Evolutionary conservation across 441 rosid species (phyloP).

Genomic region (Mallotus japonicus): DNA sequence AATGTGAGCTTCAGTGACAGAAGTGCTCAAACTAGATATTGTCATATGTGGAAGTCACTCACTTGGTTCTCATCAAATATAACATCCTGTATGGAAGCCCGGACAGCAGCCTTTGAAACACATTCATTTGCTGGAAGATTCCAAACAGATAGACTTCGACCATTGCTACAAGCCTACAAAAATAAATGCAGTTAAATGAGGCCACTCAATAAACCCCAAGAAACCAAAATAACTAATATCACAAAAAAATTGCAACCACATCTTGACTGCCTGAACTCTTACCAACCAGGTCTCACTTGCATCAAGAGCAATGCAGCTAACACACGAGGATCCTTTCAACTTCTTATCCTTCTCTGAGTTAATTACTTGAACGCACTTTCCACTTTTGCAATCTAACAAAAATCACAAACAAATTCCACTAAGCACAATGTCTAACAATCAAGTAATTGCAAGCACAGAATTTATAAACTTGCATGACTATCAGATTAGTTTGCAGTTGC

Average conservation of each 20-base stretch:
- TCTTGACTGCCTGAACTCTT: slow-evolving; percentile 38
- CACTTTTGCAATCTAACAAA: slow-evolving; percentile 81
- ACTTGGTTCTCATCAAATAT: slow-evolving; percentile 79
- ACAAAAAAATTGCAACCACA: neutral
- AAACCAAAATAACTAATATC: neutral
- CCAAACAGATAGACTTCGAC: slow-evolving; percentile 68
- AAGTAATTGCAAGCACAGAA: neutral
- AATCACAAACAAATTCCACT: slow-evolving; percentile 23
- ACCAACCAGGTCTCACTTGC: slow-evolving; percentile 99
- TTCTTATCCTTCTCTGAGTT: slow-evolving; percentile 49
- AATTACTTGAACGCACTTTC: slow-evolving; percentile 67
- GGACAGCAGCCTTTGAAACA: slow-evolving; percentile 48
- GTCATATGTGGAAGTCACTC: slow-evolving; percentile 22
- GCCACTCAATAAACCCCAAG: neutral
- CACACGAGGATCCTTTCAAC: slow-evolving; percentile 42
- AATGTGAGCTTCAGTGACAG: neutral
- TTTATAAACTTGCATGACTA: neutral
- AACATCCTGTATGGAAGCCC: slow-evolving; percentile 66
- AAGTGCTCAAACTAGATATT: neutral
- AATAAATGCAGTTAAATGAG: slow-evolving; percentile 9
- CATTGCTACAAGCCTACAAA: slow-evolving; percentile 72
- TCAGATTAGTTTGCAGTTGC: neutral
- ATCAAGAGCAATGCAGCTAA: slow-evolving; percentile 84
- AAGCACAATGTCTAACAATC: slow-evolving; percentile 21
- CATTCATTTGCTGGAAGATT: slow-evolving; percentile 86